phyloP scores from a whole-genome alignment of 305 asterid species.

The Ajuga reptans region DNA sequence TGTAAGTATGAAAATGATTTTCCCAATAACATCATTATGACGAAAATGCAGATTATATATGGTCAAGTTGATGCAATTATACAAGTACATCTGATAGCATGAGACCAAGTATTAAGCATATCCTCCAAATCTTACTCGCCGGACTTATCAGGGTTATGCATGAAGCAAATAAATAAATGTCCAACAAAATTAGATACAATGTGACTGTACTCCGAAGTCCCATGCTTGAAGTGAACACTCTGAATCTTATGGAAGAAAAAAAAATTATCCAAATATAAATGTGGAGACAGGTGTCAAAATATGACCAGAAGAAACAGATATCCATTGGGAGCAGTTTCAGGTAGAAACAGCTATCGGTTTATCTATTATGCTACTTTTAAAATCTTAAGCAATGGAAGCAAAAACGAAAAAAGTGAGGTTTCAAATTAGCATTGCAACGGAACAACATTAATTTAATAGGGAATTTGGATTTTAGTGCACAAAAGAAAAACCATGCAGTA shows the following conservation, averaged over 20 bases:
- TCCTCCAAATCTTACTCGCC: neutral
- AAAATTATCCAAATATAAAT: neutral
- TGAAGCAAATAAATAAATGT: neutral
- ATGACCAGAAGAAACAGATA: neutral
- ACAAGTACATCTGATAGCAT: neutral
- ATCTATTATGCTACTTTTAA: neutral
- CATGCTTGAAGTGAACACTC: neutral
- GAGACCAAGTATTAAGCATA: neutral
- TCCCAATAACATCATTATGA: too few relatives aligned
- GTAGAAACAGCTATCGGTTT: neutral
- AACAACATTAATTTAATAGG: neutral
- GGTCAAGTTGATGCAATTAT: too few relatives aligned
- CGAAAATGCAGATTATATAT: too few relatives aligned
- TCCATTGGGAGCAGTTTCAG: neutral
- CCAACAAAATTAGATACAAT: neutral
- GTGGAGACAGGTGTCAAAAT: neutral
- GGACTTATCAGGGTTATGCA: neutral
- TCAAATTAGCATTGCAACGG: neutral
- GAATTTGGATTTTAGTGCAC: neutral
- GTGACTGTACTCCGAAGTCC: neutral
- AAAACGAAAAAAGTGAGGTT: neutral
- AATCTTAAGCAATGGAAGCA: conserved; percentile 3
- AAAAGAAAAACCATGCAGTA: too few relatives aligned
- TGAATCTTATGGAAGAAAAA: neutral
- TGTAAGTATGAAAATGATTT: neutral